phyloP scores from a whole-genome alignment of 2,329 filamentous ascomycete species.

The Sporothrix brasiliensis region DNA sequence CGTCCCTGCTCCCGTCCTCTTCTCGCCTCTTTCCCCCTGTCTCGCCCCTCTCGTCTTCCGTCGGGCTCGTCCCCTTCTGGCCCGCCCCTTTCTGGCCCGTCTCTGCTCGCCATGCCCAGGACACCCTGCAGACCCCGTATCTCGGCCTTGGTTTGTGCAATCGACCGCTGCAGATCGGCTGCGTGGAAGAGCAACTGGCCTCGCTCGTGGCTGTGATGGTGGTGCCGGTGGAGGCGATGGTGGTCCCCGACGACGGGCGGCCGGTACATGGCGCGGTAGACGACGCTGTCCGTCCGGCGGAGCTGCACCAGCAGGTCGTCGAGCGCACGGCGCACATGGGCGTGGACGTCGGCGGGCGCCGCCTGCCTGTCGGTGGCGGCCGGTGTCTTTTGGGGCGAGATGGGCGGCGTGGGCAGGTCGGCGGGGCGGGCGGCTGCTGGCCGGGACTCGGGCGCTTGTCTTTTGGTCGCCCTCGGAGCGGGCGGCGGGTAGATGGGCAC shows the following conservation, averaged over 20 bases:
- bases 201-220: neutral
- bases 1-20: neutral
- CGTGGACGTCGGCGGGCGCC: neutral
- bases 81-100: neutral
- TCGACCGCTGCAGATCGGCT: conserved; percentile 15
- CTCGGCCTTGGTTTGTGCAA: conserved; percentile 20
- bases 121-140: neutral
- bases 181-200: conserved; percentile 4
- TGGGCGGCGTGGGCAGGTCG: neutral
- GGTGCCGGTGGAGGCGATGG: neutral
- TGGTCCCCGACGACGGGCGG: neutral
- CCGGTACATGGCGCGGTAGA: conserved; percentile 27
- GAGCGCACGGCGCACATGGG: neutral
- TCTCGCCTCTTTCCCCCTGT: neutral
- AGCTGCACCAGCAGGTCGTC: conserved; percentile 31
- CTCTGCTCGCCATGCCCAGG: neutral
- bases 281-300: conserved; percentile 26
- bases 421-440: neutral
- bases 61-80: neutral
- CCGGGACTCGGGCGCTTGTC: neutral
- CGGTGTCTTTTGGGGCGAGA: neutral
- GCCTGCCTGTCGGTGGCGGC: neutral
- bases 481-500: conserved; percentile 1
- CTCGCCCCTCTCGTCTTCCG: neutral
- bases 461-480: neutral